A percentile compares a stretch with the other conserved stretches of the same genome.
Evolutionary conservation across 208 protist genomes (phyloP).

Genomic region (Herpetomonas tarakana): DNA sequence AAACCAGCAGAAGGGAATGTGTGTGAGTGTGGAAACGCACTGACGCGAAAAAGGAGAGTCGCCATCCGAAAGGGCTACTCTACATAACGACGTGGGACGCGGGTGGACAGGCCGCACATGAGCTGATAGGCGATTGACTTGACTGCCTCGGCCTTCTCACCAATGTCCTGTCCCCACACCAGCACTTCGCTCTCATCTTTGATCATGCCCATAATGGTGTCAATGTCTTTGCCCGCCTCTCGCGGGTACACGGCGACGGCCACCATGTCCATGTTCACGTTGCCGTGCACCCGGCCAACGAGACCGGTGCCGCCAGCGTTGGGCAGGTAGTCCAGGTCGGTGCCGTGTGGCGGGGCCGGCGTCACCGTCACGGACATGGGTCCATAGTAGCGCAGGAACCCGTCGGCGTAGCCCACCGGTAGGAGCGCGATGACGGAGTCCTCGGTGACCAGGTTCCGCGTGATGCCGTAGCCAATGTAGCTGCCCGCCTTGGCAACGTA

Average conservation of each 20-base stretch:
- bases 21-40: conserved; percentile 1
- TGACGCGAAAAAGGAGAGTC: background rate
- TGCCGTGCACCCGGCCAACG: conserved; percentile 34
- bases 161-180: conserved; percentile 43
- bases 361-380: conserved; percentile 36
- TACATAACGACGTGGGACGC: conserved; percentile 36
- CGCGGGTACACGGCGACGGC: conserved; percentile 32
- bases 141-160: conserved; percentile 29
- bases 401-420: conserved; percentile 50
- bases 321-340: conserved; percentile 11
- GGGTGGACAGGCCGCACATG: conserved; percentile 38
- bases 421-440: conserved; percentile 41
- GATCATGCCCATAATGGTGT: conserved; percentile 29
- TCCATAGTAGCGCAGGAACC: conserved; percentile 44
- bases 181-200: conserved; percentile 25
- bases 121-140: conserved; percentile 50
- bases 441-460: conserved; percentile 25
- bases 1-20: too few relatives aligned
- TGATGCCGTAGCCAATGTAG: conserved; percentile 50
- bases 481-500: conserved; percentile 32
- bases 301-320: conserved; percentile 12
- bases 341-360: conserved; percentile 17
- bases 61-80: conserved; percentile 6
- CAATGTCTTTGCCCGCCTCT: conserved; percentile 21
- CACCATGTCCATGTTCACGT: conserved; percentile 54